Evolutionary conservation across 2,329 filamentous ascomycete species (phyloP).

Genomic region (Clarireedia homoeocarpa): DNA sequence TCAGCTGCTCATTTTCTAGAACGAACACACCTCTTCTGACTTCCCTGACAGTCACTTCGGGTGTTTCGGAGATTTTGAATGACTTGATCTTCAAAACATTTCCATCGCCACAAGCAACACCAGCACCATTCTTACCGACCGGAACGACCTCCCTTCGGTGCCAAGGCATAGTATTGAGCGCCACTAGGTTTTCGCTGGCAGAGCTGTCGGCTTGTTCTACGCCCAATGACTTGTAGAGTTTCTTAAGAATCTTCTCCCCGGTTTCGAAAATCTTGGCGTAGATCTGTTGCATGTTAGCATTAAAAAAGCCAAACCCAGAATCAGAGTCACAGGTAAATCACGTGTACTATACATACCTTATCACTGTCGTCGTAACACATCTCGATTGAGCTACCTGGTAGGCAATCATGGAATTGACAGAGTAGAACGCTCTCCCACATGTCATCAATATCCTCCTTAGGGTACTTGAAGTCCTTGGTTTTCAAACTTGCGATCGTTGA

Average conservation of each 20-base stretch:
- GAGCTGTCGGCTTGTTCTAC: constrained; percentile 41
- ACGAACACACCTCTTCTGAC: constrained; percentile 58
- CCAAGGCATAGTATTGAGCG: constrained; percentile 86
- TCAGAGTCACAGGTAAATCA: no score
- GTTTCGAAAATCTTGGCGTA: constrained; percentile 78
- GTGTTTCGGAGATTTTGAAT: constrained; percentile 40
- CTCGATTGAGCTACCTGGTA: constrained; percentile 90
- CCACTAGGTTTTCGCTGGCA: constrained; percentile 44
- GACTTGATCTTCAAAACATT: constrained; percentile 43
- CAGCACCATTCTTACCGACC: constrained; percentile 46
- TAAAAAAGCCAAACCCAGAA: background rate
- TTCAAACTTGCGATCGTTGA: constrained; percentile 76
- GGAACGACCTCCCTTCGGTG: constrained; percentile 63
- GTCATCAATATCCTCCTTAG: constrained; percentile 84
- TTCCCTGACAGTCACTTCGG: constrained; percentile 45
- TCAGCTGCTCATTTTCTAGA: constrained; percentile 69
- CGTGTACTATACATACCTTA: constrained; percentile 41
- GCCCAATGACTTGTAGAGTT: constrained; percentile 61
- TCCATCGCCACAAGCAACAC: constrained; percentile 49
- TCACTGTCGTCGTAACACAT: constrained; percentile 98
- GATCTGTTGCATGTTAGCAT: constrained; percentile 41
- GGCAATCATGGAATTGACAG: constrained; percentile 95
- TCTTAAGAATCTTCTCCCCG: constrained; percentile 62
- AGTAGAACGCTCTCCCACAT: constrained; percentile 93
- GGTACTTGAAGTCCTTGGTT: constrained; percentile 68